Evolutionary conservation across 2,329 filamentous ascomycete species (phyloP).

Genomic region (Arthrobotrys musiformis): DNA sequence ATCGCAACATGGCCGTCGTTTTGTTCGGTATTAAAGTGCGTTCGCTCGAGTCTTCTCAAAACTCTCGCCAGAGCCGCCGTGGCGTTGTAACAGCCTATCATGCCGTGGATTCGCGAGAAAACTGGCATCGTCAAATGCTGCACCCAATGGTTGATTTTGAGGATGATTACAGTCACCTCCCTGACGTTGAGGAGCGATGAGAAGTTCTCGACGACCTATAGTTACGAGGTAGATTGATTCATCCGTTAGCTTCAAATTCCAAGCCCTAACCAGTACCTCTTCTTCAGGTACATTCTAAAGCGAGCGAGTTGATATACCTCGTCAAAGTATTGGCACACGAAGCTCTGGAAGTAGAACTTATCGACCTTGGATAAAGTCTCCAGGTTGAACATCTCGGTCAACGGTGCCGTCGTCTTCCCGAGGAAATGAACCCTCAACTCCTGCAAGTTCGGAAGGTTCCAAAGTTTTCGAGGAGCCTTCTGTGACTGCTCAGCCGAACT

Average conservation of each 20-base stretch:
- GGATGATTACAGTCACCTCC: background rate
- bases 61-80: too few species aligned
- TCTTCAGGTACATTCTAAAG: too few species aligned
- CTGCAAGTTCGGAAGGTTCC: background rate
- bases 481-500: background rate
- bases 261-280: too few species aligned
- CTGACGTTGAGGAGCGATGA: background rate
- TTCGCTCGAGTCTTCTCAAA: too few species aligned
- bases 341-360: background rate
- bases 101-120: too few species aligned
- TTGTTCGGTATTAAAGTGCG: too few species aligned
- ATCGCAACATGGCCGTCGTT: too few species aligned
- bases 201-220: background rate
- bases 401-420: background rate
- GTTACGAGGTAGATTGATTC: background rate
- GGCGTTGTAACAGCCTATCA: too few species aligned
- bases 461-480: background rate
- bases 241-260: too few species aligned
- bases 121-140: too few species aligned
- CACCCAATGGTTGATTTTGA: background rate
- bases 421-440: background rate
- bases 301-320: background rate
- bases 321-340: background rate
- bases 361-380: background rate
- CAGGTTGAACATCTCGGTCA: background rate